Base-by-base conservation (phyloP, 78 protist species). In the Dictyostelium capitatum region DNA sequence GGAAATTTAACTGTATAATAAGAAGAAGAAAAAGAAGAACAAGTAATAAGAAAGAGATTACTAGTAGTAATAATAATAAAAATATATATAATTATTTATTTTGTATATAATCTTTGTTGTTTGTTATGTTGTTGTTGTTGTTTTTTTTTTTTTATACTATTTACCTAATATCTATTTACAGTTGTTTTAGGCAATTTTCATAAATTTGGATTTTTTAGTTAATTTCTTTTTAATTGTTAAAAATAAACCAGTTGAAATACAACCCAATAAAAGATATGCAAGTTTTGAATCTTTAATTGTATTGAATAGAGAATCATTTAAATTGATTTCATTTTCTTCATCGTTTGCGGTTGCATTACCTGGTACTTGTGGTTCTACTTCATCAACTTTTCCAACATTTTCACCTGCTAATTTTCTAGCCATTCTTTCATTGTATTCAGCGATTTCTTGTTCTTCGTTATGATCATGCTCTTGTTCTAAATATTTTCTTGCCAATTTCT, bases 161-260 rank as follows among this genome's bases (percentile, higher is more conserved):
- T 37, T 67, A 0, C 3, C 25, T 43, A 43, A 43, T n/a, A 9
- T 46, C n/a, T 30, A 17, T 32, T 47, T 14, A 9, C 47, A 23
- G 15, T 48, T 30, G 1, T 23, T 5, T 23, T 83, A 83, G 32
- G 91, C 91, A 23, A 83, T 83, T 56, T 83, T 83, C 91, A 83
- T 83, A 83, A 83, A 83, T 41, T 83, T 83, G n/a, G 69, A 46
- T 73, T 73, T 83, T n/a, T 56, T 70, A 7, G 59, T 12, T 0
- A 83, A 23, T 83, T 64, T 83, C 41, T 83, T 83, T 56, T 57
- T 70, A 53, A 73, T 73, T 43, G 57, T 57, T 14, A 83, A 41
- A 19, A 25, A 50, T 20, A 54, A 73, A 7, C 59, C 80, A 23
- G 91, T 73, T 20, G 64, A 25, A 19, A 53, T 14, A 20, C 80